Evolutionary conservation across 2,329 filamentous ascomycete species (phyloP), one percentile per base, ranked within the genome.

Genomic region (Xenosphaeropsis pyriputrescens): DNA sequence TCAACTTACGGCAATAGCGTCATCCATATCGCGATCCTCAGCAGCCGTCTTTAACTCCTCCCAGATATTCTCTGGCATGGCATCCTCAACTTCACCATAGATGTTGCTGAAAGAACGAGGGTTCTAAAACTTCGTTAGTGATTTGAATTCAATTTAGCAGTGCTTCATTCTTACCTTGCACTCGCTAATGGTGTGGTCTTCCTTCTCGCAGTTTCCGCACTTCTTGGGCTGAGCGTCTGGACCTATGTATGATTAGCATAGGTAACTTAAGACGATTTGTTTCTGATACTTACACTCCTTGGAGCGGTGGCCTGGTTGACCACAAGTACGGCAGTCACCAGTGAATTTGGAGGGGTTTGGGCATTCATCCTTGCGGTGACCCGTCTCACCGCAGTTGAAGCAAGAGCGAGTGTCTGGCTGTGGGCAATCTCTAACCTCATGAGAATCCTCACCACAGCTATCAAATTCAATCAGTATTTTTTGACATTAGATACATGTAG

Each of bases 191-290:
- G 19, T 32, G n/a, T 58, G 45, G 51, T 74, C 76, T 75, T 49
- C 72, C 67, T 45, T 74, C 56, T 19, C 67, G 49, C 79, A 84
- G 49, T 79, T 76, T 36, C 64, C 63, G 57, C 78, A 83, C 7
- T 64, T 43, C 48, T 59, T 57, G 1, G 75, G 62, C 6, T 67
- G 65, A 43, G 70, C 71, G 2, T 67, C 57, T 1, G 78, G 77
- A 45, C 22, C 22, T 26, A 26, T 6, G 12, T 26, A 9, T 19
- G 5, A 9, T 26, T 11, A 26, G 8, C 12, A 26, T 5, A 19
- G 3, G 12, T 26, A 11, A 26, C 3, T 6, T 6, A 9, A 26
- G 7, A 9, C 8, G 4, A 26, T 3, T 26, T 9, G 3, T 3
- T 26, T 9, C 22, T 26, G 8, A 9, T 6, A 26, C 8, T 26